phyloP scores from a whole-genome alignment of 768 basidiomycete genomes.

The Pholiota molesta region DNA sequence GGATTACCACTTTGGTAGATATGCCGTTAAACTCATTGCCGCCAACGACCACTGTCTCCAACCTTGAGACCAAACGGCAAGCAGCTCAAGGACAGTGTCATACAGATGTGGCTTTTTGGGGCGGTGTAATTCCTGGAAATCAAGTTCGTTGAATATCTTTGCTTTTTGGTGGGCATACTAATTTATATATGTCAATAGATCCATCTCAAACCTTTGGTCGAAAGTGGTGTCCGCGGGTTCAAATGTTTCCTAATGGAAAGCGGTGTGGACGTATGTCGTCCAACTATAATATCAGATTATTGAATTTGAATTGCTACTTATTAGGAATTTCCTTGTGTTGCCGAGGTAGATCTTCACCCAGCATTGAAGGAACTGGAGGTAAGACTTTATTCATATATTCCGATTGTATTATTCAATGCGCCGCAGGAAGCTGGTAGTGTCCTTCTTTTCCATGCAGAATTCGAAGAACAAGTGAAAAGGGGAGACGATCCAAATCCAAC shows the following conservation, averaged over 20 bases:
- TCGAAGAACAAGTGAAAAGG: conserved; percentile 41
- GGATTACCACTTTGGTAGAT: conserved; percentile 94
- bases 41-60: conserved; percentile 84
- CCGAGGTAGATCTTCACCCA: conserved; percentile 61
- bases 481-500: conserved; percentile 38
- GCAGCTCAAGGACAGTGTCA: conserved; percentile 77
- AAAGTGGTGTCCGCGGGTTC: conserved; percentile 90
- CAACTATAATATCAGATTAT: not conserved
- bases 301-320: conserved; percentile 31
- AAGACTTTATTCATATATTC: conserved; percentile 17
- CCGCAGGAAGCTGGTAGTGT: conserved; percentile 66
- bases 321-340: conserved; percentile 93
- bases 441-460: conserved; percentile 92
- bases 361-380: conserved; percentile 84
- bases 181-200: conserved; percentile 39
- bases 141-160: conserved; percentile 47
- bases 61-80: conserved; percentile 70
- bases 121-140: conserved; percentile 93
- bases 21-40: conserved; percentile 99
- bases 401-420: conserved; percentile 7
- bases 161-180: not conserved
- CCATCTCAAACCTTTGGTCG: conserved; percentile 74
- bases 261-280: conserved; percentile 77
- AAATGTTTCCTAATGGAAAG: conserved; percentile 97
- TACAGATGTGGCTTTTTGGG: conserved; percentile 92